Percentiles rank a stretch among this genome's conserved stretches.
Evolutionary conservation across 2,329 filamentous ascomycete species (phyloP).

Genomic region (Dactylonectria estremocensis): DNA sequence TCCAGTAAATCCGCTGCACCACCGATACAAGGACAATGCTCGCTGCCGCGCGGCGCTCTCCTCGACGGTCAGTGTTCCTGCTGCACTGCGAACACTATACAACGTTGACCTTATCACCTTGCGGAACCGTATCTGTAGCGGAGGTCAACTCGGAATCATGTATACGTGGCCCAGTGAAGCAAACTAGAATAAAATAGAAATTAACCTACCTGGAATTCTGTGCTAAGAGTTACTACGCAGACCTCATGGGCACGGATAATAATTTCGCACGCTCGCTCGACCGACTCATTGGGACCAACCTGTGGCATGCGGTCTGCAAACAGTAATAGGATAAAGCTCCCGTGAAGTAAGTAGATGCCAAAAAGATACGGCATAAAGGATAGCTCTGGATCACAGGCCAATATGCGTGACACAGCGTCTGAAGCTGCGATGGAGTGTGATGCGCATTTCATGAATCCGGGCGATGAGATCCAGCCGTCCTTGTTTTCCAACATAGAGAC

Average conservation of each 20-base stretch:
- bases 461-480: slow-evolving; percentile 64
- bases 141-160: neutral
- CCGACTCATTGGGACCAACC: slow-evolving; percentile 60
- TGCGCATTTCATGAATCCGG: slow-evolving; percentile 61
- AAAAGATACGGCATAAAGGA: slow-evolving; percentile 69
- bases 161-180: neutral
- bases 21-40: neutral
- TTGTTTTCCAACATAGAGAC: slow-evolving; percentile 65
- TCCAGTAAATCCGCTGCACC: neutral
- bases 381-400: slow-evolving; percentile 64
- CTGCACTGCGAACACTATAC: neutral
- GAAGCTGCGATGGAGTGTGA: slow-evolving; percentile 64
- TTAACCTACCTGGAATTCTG: slow-evolving; percentile 62
- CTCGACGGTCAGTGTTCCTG: neutral
- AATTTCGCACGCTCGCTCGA: slow-evolving; percentile 64
- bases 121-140: neutral
- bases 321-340: slow-evolving; percentile 64
- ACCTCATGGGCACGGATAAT: slow-evolving; percentile 67
- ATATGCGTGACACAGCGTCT: slow-evolving; percentile 61
- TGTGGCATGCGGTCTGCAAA: slow-evolving; percentile 66
- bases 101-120: neutral
- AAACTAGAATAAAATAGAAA: slow-evolving; percentile 1
- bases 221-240: slow-evolving; percentile 65
- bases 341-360: slow-evolving; percentile 67
- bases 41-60: neutral